Base-by-base conservation (phyloP, 139 green algal genomes). In the Chlorella vulgaris region DNA sequence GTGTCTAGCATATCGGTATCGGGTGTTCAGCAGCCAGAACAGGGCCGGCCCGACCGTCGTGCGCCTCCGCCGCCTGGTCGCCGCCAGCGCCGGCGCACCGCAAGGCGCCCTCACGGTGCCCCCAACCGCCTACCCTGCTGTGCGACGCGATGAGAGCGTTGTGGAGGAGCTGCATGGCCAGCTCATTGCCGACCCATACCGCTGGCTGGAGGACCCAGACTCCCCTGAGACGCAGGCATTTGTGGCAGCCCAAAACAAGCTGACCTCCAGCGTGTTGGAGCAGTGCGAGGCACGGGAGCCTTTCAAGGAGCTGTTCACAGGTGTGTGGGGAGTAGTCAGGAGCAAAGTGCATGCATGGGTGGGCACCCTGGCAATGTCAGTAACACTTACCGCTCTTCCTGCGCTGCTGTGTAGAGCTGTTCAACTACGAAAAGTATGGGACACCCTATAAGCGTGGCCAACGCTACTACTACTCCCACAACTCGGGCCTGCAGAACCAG, bases 161-260 rank as follows among this genome's bases (percentile, higher is more conserved):
- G 85, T 93, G 3, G 93, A 97, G 24, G 51, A 84, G 4, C 85
- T 94, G 68, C 92, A 96, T 84, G 93, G 93, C 0, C 80, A 90
- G 7, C 39, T 85, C 26, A 83, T 98, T 19, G 75, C 87, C 0
- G 95, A 90, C 53, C 84, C 84, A 13, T 88, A 86, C 50, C 47
- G 90, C 13, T 98, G 91, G 91, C 89, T 98, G 50, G 95, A 98
- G 80, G 93, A 98, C 81, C 93, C 94, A 1, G 95, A 98, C 51
- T 65, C 74, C 1, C 58, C 87, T 4, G 93, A 96, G 73, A 97
- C 93, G 5, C 36, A 24, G 76, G 76, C 90, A 93, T 89, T 98
- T 76, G 93, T 98, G 35, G 85, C 89, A 33, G 88, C 83, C 0
- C 95, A 98, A 87, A 98, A 98, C 66, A 28, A 53, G 68, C 74